Evolutionary conservation across 2,329 filamentous ascomycete species (phyloP), one percentile per base, ranked within the genome.

Genomic region (Periconia sp.): DNA sequence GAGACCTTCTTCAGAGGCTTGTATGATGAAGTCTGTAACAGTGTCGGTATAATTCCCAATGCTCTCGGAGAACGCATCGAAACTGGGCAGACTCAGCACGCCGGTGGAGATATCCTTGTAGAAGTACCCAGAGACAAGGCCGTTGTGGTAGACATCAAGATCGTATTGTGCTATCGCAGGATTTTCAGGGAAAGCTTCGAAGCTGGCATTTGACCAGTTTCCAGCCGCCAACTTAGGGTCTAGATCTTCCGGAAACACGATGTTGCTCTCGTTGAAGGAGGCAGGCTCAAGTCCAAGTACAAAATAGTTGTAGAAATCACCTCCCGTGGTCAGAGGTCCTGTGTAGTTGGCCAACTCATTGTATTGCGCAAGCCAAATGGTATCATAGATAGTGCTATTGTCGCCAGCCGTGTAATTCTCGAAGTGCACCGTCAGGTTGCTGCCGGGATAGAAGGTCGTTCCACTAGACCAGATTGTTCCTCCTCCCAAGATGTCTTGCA

Each of bases 281-380:
- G 47, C 63, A 3, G 68, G 69, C 1, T 65, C n/a, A 1, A 65
- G 35, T 1, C 65, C 64, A 1, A 74, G 60, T 1, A 79, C 76
- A 33, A 78, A 78, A 59, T 73, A 77, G 52, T 78, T 76, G 63
- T 76, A 79, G 48, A 77, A 76, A 53, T 78, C 76, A 1, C 74
- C 75, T 1, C 69, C 74, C 2, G 74, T 78, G 3, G 66, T 70
- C 1, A 79, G 55, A 1, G 74, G 71, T 1, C 61, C 63, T 2
- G 61, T 63, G 8, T 58, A 33, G 10, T 58, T 54, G 6, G 55
- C 37, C 8, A 15, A 50, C 31, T 65, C 56, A 42, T 58, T 64
- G 48, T 64, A 68, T 42, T 55, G 54, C 53, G 57, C 65, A 14
- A 58, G 48, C 68, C 63, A 72, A 64, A 15, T 41, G 27, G 3